Conservation (phyloP, 2,329 filamentous ascomycete species). For the Fulvia fulva region DNA sequence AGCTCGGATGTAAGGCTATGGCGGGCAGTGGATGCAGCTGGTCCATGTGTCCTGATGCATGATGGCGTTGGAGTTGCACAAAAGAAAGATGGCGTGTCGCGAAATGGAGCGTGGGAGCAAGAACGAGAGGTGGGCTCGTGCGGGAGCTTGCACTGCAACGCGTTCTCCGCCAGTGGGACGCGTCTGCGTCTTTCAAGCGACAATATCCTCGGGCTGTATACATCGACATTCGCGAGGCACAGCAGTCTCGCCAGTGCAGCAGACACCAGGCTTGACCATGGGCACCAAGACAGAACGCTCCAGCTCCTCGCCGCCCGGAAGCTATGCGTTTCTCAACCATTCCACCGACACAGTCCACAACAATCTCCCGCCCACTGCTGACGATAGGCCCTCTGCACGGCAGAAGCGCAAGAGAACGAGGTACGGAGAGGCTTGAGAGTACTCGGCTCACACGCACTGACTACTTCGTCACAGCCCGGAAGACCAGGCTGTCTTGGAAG, state of each 20-base stretch:
- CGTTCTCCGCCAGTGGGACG: neutral
- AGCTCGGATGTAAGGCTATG: too few relatives aligned
- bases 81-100: neutral
- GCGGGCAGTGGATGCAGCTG: too few relatives aligned
- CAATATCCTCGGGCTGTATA: neutral
- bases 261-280: neutral
- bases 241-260: neutral
- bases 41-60: too few relatives aligned
- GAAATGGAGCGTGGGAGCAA: neutral
- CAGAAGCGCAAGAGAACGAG: conserved; percentile 61
- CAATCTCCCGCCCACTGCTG: conserved; percentile 51
- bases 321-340: conserved; percentile 57
- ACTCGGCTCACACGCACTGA: neutral
- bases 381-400: conserved; percentile 57
- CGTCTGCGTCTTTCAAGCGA: neutral
- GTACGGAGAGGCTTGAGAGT: conserved; percentile 38
- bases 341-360: conserved; percentile 55
- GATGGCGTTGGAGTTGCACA: neutral
- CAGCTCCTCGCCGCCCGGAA: neutral
- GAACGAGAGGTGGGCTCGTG: neutral
- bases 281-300: neutral
- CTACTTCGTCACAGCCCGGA: conserved; percentile 59
- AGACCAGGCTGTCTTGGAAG: conserved; percentile 84
- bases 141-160: neutral
- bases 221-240: neutral